Percentiles rank a stretch among this genome's conserved stretches.
Evolutionary conservation across 768 basidiomycete species (phyloP).

Genomic region (Mycena belliarum): DNA sequence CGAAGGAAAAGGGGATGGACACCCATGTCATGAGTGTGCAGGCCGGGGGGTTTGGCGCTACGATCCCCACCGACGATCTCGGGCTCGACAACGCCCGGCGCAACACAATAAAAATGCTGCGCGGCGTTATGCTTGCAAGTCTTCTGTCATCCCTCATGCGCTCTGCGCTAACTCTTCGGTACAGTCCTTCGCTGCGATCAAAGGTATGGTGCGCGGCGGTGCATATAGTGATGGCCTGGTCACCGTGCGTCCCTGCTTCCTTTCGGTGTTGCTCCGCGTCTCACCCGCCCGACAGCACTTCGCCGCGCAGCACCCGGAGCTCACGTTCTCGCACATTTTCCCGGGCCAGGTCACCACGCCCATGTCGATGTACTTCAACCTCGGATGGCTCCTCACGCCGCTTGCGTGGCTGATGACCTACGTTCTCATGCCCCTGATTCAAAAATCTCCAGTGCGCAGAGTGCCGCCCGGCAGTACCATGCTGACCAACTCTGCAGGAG

Average conservation of each 20-base stretch:
- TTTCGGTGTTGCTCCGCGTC: background rate
- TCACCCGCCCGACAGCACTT: conserved; percentile 17
- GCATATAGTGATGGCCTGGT: conserved; percentile 8
- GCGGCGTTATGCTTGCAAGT: background rate
- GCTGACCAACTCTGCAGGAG: background rate
- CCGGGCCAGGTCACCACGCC: conserved; percentile 24
- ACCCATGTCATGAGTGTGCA: conserved; percentile 35
- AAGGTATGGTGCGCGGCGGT: conserved; percentile 1
- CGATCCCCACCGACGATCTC: conserved; percentile 31
- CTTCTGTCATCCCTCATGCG: background rate
- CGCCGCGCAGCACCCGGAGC: conserved; percentile 17
- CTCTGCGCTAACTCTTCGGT: background rate
- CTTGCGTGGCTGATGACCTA: background rate
- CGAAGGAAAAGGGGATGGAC: conserved; percentile 23
- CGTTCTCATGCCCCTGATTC: background rate
- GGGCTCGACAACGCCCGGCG: conserved; percentile 27
- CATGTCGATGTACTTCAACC: background rate
- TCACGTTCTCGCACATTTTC: conserved; percentile 27
- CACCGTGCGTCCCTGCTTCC: background rate
- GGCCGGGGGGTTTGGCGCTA: conserved; percentile 25
- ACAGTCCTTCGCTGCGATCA: conserved; percentile 5
- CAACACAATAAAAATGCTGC: background rate
- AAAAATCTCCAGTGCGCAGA: background rate
- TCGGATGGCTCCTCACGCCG: conserved; percentile 1
- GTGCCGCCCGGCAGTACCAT: background rate